A percentile compares a stretch with the other conserved stretches of the same genome.
These are phyloP conservation scores for Botryotinia calthae DNA, from an alignment of 2,329 filamentous ascomycete genomes.

Conservation along the genomic window DNA sequence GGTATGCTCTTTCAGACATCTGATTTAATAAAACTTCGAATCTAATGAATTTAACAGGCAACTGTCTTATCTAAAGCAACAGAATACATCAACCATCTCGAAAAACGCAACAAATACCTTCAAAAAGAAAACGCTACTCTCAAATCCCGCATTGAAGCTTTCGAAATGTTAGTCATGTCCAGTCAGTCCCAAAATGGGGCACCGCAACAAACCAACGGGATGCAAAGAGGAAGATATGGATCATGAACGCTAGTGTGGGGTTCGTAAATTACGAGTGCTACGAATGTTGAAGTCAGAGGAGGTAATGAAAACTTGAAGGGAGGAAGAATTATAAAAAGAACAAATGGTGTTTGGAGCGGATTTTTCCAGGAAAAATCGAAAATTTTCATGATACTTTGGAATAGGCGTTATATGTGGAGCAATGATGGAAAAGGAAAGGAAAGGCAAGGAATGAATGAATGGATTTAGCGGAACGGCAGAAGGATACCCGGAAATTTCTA, in stretches of 20 bases:
- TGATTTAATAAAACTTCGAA: neutral
- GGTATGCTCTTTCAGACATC: slow-evolving; percentile 36
- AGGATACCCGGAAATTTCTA: slow-evolving; percentile 15
- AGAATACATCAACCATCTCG: slow-evolving; percentile 90
- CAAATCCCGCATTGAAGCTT: slow-evolving; percentile 73
- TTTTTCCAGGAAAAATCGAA: neutral
- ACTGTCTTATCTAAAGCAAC: slow-evolving; percentile 84
- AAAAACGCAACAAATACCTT: slow-evolving; percentile 81
- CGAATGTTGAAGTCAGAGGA: neutral
- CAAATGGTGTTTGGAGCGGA: slow-evolving; percentile 6
- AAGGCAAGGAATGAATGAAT: neutral
- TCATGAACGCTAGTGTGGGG: neutral
- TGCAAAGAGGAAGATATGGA: slow-evolving; percentile 13
- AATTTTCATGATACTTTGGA: neutral
- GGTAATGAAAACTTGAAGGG: neutral
- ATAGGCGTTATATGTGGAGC: neutral
- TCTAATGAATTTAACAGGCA: slow-evolving; percentile 26
- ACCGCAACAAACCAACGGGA: slow-evolving; percentile 2
- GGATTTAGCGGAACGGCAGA: neutral
- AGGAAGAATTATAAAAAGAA: neutral
- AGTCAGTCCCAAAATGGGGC: slow-evolving; percentile 22
- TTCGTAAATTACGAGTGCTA: neutral
- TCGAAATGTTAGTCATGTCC: slow-evolving; percentile 75
- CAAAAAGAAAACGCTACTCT: slow-evolving; percentile 77
- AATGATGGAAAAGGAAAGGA: neutral